phyloP scores from a whole-genome alignment of 352 stramenopile genomes.

The Phytophthora sojae region DNA sequence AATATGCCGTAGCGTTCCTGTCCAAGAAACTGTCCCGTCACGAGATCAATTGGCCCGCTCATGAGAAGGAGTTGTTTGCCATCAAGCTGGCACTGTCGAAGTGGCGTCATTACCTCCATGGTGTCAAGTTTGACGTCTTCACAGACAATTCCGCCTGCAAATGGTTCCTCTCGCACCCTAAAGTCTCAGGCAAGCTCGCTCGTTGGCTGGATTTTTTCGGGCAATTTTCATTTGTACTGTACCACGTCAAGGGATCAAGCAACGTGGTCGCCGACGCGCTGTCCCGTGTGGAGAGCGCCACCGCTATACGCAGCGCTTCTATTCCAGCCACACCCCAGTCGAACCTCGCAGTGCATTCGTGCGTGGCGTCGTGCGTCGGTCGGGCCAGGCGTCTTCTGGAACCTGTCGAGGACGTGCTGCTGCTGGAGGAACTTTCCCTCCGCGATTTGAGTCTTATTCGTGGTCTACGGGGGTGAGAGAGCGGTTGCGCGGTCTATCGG shows the following conservation, averaged over 20 bases:
- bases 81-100: slow-evolving; percentile 12
- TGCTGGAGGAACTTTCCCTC: background rate
- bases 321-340: too few relatives aligned
- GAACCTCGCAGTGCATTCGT: background rate
- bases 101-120: slow-evolving; percentile 16
- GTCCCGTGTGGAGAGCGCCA: background rate
- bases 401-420: background rate
- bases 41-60: slow-evolving; percentile 10
- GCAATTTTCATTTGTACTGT: slow-evolving; percentile 5
- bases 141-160: slow-evolving; percentile 12
- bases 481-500: background rate
- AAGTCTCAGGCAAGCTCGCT: slow-evolving; percentile 4
- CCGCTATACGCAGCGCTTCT: too few relatives aligned
- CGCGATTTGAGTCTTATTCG: background rate
- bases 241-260: slow-evolving; percentile 11
- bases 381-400: too few relatives aligned
- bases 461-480: background rate
- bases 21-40: slow-evolving; percentile 5
- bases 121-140: slow-evolving; percentile 15
- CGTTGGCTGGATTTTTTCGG: slow-evolving; percentile 17
- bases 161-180: slow-evolving; percentile 7
- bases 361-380: too few relatives aligned
- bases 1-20: background rate
- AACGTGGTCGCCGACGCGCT: slow-evolving; percentile 6
- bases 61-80: slow-evolving; percentile 20